Evolutionary conservation across 768 basidiomycete species (phyloP).

Genomic region (Amanita polypyramis): DNA sequence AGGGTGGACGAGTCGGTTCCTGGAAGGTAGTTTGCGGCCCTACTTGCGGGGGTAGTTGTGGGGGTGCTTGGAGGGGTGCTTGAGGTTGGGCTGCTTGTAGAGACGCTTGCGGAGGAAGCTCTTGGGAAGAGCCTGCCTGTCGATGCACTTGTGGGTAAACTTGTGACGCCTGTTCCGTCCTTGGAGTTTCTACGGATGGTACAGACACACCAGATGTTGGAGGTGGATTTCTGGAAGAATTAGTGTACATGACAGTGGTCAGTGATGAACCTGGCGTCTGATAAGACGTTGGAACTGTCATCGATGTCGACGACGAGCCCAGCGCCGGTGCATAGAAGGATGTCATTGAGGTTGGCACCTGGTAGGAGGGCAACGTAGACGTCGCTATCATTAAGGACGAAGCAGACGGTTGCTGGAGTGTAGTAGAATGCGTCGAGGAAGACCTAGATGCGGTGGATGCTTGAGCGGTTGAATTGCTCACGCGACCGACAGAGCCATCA

Average conservation of each 20-base stretch:
- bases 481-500: constrained; percentile 12
- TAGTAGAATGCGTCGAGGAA: background rate
- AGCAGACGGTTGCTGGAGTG: constrained; percentile 3
- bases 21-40: constrained; percentile 14
- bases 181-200: background rate
- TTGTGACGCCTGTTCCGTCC: background rate
- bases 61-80: background rate
- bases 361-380: constrained; percentile 8
- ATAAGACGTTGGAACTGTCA: background rate
- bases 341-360: background rate
- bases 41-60: background rate
- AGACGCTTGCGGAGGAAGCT: background rate
- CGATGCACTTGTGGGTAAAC: background rate
- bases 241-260: constrained; percentile 5
- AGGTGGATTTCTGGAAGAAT: background rate
- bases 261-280: constrained; percentile 6
- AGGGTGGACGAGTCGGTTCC: constrained; percentile 23
- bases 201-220: background rate
- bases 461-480: constrained; percentile 1
- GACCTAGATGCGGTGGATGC: constrained; percentile 8
- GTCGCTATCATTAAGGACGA: constrained; percentile 1
- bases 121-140: background rate
- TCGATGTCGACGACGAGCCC: constrained; percentile 6
- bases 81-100: background rate
- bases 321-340: constrained; percentile 11